phyloP scores from a whole-genome alignment of 2,329 filamentous ascomycete genomes.

The Cytospora paraplurivora region DNA sequence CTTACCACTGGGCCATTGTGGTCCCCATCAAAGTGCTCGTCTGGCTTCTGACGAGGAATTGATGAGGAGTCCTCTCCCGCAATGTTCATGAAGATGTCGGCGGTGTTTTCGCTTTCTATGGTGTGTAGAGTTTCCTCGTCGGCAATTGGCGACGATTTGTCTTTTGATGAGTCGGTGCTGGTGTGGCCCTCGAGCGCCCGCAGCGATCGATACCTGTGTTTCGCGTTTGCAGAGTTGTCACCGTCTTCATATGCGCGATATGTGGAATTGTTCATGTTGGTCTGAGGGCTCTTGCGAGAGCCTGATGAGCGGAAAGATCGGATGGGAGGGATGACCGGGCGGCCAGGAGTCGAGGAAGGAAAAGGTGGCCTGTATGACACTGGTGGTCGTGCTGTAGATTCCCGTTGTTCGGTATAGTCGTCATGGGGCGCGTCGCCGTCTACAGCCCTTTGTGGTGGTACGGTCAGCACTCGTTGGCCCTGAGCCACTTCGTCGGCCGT shows the following conservation, averaged over 20 bases:
- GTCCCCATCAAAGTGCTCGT: conserved; percentile 40
- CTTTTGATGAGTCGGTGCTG: conserved; percentile 40
- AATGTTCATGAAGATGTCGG: conserved; percentile 62
- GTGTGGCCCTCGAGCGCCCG: conserved; percentile 53
- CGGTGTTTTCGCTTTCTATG: conserved; percentile 39
- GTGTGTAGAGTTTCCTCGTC: conserved; percentile 47
- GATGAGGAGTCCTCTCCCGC: conserved; percentile 52
- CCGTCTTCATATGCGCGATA: conserved; percentile 49
- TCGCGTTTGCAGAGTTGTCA: conserved; percentile 44
- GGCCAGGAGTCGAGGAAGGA: conserved; percentile 35
- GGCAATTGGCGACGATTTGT: conserved; percentile 46
- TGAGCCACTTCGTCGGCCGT: conserved; percentile 41
- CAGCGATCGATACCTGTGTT: conserved; percentile 52
- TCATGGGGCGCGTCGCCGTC: conserved; percentile 20
- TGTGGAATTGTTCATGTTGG: conserved; percentile 54
- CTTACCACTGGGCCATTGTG: conserved; percentile 29
- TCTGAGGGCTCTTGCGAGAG: conserved; percentile 55
- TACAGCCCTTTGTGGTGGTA: conserved; percentile 41
- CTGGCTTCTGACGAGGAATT: conserved; percentile 39
- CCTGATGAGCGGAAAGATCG: conserved; percentile 59
- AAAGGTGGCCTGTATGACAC: conserved; percentile 52
- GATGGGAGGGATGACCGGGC: conserved; percentile 52
- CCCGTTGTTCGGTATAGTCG: conserved; percentile 35
- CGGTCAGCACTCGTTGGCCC: conserved; percentile 51
- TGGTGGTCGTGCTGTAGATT: conserved; percentile 48